Evolutionary conservation across 2,329 filamentous ascomycete genomes (phyloP).

Genomic region (Xylaria sp.): DNA sequence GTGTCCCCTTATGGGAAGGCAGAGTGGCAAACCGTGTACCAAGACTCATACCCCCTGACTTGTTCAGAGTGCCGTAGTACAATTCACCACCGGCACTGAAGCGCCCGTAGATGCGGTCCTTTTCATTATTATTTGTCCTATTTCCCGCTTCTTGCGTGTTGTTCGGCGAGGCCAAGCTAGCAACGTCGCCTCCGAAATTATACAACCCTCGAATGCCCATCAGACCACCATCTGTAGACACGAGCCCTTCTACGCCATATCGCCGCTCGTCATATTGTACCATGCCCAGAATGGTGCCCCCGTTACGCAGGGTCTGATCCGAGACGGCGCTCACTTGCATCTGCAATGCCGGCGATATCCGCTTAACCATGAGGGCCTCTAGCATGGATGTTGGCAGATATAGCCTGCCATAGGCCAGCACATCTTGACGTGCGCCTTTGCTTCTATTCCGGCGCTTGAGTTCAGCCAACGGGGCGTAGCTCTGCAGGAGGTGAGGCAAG

Average conservation of each 20-base stretch:
- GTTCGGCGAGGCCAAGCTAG: conserved; percentile 42
- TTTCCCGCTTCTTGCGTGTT: conserved; percentile 35
- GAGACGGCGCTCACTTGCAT: conserved; percentile 84
- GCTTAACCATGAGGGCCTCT: conserved; percentile 84
- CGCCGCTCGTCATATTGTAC: conserved; percentile 86
- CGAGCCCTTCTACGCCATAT: conserved; percentile 89
- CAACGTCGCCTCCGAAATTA: conserved; percentile 85
- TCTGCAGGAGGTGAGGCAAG: conserved; percentile 79
- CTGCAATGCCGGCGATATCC: conserved; percentile 80
- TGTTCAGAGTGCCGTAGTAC: conserved; percentile 95
- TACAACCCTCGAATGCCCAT: conserved; percentile 90
- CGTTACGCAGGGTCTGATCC: conserved; percentile 74
- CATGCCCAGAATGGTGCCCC: conserved; percentile 77
- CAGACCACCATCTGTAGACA: conserved; percentile 90
- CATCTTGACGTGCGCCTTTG: conserved; percentile 54
- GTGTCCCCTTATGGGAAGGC: conserved; percentile 81
- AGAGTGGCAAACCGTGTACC: conserved; percentile 91
- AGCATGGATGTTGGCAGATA: conserved; percentile 87
- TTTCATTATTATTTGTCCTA: conserved; percentile 50
- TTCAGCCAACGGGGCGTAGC: conserved; percentile 82
- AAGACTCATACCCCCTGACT: conserved; percentile 89
- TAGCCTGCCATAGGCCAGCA: conserved; percentile 78
- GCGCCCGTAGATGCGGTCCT: conserved; percentile 76
- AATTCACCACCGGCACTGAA: conserved; percentile 92
- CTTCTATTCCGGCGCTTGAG: conserved; percentile 51